Evolutionary conservation across 176 grass and related monocot genomes (phyloP).

Genomic region (Lolium rigidum): DNA sequence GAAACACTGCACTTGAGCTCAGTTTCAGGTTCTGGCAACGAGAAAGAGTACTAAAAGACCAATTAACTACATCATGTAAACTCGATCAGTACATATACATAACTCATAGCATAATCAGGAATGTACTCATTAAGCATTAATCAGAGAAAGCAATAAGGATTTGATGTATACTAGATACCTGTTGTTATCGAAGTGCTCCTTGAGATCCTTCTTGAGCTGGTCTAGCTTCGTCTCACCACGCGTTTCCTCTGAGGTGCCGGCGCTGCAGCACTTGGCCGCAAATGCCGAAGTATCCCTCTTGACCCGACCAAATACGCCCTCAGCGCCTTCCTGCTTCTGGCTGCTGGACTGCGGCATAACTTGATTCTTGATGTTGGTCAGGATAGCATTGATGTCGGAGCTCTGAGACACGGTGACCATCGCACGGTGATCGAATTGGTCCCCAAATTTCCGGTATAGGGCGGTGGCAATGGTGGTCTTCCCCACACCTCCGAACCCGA

Average conservation of each 20-base stretch:
- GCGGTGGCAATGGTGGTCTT: background rate
- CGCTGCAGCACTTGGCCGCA: background rate
- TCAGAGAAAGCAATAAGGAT: background rate
- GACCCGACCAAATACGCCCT: background rate
- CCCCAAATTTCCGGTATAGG: background rate
- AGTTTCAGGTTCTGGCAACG: too few species aligned
- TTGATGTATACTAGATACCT: background rate
- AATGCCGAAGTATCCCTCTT: background rate
- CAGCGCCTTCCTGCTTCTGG: background rate
- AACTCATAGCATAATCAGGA: background rate
- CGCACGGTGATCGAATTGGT: background rate
- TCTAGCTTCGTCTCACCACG: background rate
- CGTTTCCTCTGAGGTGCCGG: background rate
- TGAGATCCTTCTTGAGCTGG: background rate
- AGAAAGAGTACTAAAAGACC: background rate
- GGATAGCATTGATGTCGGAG: background rate
- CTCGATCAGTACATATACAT: background rate
- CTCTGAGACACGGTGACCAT: background rate
- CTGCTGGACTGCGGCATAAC: background rate
- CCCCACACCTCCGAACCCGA: background rate
- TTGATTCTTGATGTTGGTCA: background rate
- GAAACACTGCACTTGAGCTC: too few species aligned
- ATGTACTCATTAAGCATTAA: background rate
- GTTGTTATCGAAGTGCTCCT: background rate
- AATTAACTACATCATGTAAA: background rate